Evolutionary conservation across 1,284 basidiomycete species (phyloP).

Genomic region (Cryptococcus floricola): DNA sequence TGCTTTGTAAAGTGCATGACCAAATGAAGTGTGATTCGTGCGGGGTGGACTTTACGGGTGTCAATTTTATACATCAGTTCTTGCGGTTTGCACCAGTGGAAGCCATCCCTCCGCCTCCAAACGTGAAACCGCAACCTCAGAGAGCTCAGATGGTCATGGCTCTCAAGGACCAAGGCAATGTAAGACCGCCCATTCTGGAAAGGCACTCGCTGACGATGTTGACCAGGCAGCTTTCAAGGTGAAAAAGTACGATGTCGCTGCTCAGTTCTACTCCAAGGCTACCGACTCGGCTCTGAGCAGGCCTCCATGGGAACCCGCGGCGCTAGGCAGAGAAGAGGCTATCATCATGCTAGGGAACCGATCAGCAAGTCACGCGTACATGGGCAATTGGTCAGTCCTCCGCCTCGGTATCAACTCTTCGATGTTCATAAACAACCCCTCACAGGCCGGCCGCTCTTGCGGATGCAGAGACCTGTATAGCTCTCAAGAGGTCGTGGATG

Average conservation of each 20-base stretch:
- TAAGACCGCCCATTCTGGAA: constrained; percentile 44
- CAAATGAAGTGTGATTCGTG: constrained; percentile 67
- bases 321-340: constrained; percentile 81
- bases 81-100: constrained; percentile 63
- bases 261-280: constrained; percentile 78
- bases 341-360: constrained; percentile 86
- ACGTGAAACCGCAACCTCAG: constrained; percentile 62
- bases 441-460: constrained; percentile 58
- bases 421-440: background rate
- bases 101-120: constrained; percentile 72
- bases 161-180: constrained; percentile 88
- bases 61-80: constrained; percentile 68
- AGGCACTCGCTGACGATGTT: background rate
- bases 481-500: constrained; percentile 80
- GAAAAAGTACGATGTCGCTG: constrained; percentile 68
- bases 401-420: background rate
- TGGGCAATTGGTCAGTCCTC: constrained; percentile 55
- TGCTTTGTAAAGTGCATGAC: constrained; percentile 53
- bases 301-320: constrained; percentile 83
- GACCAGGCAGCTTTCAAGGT: constrained; percentile 69
- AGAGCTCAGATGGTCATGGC: constrained; percentile 66
- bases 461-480: constrained; percentile 86
- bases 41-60: constrained; percentile 62
- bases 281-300: constrained; percentile 75
- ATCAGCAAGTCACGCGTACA: constrained; percentile 75